Percentiles rank a stretch among this genome's conserved stretches.
phyloP scores from a whole-genome alignment of 345 rosid genomes.

The Geranium brycei region DNA sequence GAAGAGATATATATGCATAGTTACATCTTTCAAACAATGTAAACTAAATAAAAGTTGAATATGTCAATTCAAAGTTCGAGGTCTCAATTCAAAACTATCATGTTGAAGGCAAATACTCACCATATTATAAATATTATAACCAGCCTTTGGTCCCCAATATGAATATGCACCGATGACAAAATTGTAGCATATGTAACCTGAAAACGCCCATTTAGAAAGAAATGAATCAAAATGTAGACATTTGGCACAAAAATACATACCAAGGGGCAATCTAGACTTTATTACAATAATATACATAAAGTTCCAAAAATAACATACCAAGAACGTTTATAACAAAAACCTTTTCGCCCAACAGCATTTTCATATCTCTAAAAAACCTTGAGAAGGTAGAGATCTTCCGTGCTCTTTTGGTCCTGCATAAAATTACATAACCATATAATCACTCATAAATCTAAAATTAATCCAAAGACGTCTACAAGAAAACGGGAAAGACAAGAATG shows the following conservation, averaged over 20 bases:
- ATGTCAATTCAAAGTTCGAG: neutral
- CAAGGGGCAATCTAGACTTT: neutral
- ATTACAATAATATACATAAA: too few species aligned
- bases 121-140: slow-evolving; percentile 72
- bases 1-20: neutral
- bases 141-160: slow-evolving; percentile 98
- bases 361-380: slow-evolving; percentile 47
- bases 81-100: neutral
- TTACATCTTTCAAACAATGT: too few species aligned
- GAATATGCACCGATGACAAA: slow-evolving; percentile 93
- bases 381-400: slow-evolving; percentile 30
- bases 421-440: neutral
- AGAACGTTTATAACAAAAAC: slow-evolving; percentile 62
- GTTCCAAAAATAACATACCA: slow-evolving; percentile 26
- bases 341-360: slow-evolving; percentile 46
- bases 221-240: neutral
- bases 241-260: neutral
- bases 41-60: neutral
- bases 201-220: slow-evolving; percentile 8
- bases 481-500: neutral
- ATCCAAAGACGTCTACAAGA: neutral
- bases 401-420: slow-evolving; percentile 24
- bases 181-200: slow-evolving; percentile 80
- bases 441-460: neutral
- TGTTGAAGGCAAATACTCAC: slow-evolving; percentile 20